These are phyloP conservation scores for Rhodotorula sp. DNA, from an alignment of 1,284 basidiomycete genomes.

Conservation along the genomic window DNA sequence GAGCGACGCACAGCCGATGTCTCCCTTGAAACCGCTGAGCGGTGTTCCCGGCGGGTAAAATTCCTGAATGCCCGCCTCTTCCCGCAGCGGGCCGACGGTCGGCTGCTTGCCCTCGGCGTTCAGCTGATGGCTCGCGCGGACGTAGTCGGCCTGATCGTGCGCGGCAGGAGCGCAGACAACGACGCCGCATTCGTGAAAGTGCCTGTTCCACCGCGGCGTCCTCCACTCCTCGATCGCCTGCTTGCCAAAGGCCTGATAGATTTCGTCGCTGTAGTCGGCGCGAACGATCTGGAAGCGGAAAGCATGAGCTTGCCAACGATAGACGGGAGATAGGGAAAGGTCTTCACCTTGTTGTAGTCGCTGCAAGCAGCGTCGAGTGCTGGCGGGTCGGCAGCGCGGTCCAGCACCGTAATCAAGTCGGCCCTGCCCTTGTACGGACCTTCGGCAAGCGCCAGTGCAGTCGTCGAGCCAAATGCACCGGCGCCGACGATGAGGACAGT, in stretches of 20 bases:
- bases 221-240: constrained; percentile 30
- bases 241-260: constrained; percentile 31
- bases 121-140: constrained; percentile 16
- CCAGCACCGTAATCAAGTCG: constrained; percentile 36
- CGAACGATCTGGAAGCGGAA: constrained; percentile 13
- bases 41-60: constrained; percentile 4
- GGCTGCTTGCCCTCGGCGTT: constrained; percentile 17
- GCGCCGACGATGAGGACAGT: constrained; percentile 30
- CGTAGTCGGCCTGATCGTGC: constrained; percentile 25
- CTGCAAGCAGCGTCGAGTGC: constrained; percentile 30
- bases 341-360: constrained; percentile 39
- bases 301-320: not conserved
- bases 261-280: constrained; percentile 35
- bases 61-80: constrained; percentile 7
- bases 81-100: constrained; percentile 1
- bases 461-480: constrained; percentile 32
- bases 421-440: constrained; percentile 15
- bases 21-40: constrained; percentile 5
- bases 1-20: constrained; percentile 19
- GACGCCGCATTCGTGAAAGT: constrained; percentile 33
- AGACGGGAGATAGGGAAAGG: no score
- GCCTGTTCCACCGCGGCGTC: not conserved
- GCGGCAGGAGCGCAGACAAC: not conserved
- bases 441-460: constrained; percentile 27
- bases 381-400: constrained; percentile 18